A percentile compares a stretch with the other conserved stretches of the same genome.
phyloP scores from a whole-genome alignment of 495 filamentous ascomycete genomes.

The Lophiotrema nucula region DNA sequence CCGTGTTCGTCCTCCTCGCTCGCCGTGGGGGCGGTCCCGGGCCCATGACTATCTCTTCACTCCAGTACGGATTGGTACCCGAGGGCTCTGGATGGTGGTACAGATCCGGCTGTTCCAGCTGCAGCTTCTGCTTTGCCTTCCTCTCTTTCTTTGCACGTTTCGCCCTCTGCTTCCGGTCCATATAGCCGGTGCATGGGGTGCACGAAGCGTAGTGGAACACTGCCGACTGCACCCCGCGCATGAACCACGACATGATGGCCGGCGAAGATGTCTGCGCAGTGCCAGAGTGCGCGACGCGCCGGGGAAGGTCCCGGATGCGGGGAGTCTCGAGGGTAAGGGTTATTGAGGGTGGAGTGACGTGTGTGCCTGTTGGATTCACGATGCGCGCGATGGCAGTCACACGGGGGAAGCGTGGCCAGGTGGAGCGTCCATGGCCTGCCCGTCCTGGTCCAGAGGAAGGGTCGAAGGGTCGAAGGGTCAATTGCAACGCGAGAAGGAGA shows the following conservation, averaged over 20 bases:
- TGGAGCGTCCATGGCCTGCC: constrained; percentile 3
- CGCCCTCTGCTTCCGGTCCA: constrained; percentile 62
- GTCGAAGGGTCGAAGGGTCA: not conserved
- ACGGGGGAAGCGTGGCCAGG: not conserved
- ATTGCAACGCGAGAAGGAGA: not conserved
- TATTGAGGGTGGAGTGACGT: not conserved
- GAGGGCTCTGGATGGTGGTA: constrained; percentile 80
- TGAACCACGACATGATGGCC: constrained; percentile 29
- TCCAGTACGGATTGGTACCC: constrained; percentile 82
- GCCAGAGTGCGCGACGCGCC: not conserved
- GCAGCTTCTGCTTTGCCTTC: constrained; percentile 56
- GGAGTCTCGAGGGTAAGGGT: no score
- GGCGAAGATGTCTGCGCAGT: not conserved
- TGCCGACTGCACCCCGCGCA: constrained; percentile 64
- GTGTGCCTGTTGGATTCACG: not conserved
- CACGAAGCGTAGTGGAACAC: constrained; percentile 85
- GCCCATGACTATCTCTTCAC: constrained; percentile 76
- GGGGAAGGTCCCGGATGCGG: not conserved
- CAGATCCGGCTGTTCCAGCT: constrained; percentile 65
- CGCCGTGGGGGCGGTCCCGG: constrained; percentile 67
- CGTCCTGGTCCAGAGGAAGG: not conserved
- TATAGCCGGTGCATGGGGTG: constrained; percentile 69
- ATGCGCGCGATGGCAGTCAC: constrained; percentile 3
- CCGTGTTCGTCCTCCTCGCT: constrained; percentile 52
- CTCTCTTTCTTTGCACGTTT: constrained; percentile 62